phyloP scores from a whole-genome alignment of 768 basidiomycete species.

The Lentinula detonsa region DNA sequence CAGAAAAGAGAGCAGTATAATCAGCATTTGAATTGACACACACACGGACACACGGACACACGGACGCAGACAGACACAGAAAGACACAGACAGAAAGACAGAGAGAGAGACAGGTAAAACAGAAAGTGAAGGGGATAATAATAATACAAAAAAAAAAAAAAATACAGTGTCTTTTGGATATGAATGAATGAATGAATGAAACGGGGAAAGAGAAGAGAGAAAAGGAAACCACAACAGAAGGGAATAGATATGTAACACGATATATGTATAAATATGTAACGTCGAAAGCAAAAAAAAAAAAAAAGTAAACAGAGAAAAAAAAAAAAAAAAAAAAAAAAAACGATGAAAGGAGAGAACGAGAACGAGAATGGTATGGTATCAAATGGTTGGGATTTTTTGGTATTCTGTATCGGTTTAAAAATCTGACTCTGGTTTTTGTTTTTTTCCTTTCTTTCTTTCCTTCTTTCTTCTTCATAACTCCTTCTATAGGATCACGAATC shows the following conservation, averaged over 20 bases:
- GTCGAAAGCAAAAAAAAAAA: neutral
- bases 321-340: no score
- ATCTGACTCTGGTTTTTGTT: neutral
- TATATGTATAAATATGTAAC: conserved; percentile 1
- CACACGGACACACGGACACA: no score
- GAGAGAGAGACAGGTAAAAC: neutral
- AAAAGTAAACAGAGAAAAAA: neutral
- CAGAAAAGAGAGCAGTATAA: neutral
- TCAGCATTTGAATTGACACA: conserved; percentile 1
- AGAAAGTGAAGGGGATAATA: neutral
- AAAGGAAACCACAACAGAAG: neutral
- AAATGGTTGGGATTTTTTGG: neutral
- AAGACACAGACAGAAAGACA: neutral
- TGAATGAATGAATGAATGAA: no score
- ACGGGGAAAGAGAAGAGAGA: no score
- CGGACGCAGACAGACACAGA: no score
- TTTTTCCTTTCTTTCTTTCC: no score
- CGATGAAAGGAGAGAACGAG: neutral
- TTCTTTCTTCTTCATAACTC: neutral
- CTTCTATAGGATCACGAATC: neutral
- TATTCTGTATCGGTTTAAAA: neutral
- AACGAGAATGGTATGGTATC: no score
- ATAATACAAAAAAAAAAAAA: conserved; percentile 6
- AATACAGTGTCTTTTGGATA: neutral
- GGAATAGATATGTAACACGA: neutral